Conservation (phyloP, 768 basidiomycete species). For the Suillus subluteus region DNA sequence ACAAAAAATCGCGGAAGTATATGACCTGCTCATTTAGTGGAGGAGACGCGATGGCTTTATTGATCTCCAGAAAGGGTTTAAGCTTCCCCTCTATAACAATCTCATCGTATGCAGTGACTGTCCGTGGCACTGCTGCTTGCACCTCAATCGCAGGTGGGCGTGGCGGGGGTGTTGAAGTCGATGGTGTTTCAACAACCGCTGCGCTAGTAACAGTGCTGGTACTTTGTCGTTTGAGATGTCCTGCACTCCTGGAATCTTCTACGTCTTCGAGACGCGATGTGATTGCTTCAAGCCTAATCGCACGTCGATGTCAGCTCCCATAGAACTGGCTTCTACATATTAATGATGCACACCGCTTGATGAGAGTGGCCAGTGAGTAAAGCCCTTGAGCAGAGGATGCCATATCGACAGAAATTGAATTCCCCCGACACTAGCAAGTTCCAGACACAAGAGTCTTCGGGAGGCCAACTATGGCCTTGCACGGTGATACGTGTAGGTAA, state of each 20-base stretch:
- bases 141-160: conserved; percentile 39
- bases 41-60: conserved; percentile 68
- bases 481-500: background rate
- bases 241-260: conserved; percentile 50
- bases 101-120: conserved; percentile 75
- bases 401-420: conserved; percentile 18
- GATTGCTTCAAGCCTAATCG: conserved; percentile 82
- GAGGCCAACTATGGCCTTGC: background rate
- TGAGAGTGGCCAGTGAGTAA: conserved; percentile 78
- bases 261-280: conserved; percentile 95
- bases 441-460: background rate
- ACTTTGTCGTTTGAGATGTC: conserved; percentile 29
- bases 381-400: conserved; percentile 52
- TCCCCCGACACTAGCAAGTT: background rate
- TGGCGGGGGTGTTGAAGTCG: conserved; percentile 33
- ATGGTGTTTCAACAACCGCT: conserved; percentile 28
- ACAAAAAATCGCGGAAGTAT: conserved; percentile 8
- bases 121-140: conserved; percentile 52
- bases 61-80: conserved; percentile 73
- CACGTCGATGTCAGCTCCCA: conserved; percentile 10
- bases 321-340: conserved; percentile 9
- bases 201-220: conserved; percentile 35
- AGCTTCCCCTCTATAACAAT: conserved; percentile 73
- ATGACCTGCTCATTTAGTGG: conserved; percentile 79
- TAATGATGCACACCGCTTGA: conserved; percentile 64